Conservation (phyloP, 768 basidiomycete species). For the Mrakia hoshinonis region DNA sequence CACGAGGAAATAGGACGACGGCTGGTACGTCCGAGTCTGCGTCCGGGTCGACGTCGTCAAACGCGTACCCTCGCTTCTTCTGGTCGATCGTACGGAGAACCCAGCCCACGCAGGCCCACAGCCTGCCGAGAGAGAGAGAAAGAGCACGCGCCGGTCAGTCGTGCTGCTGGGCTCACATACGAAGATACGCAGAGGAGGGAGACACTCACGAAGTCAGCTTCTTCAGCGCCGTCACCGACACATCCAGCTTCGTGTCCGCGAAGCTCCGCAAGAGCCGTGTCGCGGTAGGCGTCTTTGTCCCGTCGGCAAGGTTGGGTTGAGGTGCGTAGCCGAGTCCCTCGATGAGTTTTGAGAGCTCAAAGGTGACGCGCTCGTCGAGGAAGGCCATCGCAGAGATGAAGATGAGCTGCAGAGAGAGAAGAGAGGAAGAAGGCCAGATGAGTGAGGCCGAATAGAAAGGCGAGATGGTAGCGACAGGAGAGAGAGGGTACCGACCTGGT, state of each 20-base stretch:
- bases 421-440: not conserved
- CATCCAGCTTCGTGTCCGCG: conserved; percentile 24
- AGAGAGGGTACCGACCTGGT: conserved; percentile 8
- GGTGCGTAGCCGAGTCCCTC: not conserved
- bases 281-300: conserved; percentile 26
- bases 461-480: not conserved
- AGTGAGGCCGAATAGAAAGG: not conserved
- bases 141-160: not conserved
- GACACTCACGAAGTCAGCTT: not conserved
- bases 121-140: not conserved
- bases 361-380: conserved; percentile 13
- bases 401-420: not conserved
- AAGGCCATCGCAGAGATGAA: conserved; percentile 29
- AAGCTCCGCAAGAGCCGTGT: conserved; percentile 16
- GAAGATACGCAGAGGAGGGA: not conserved
- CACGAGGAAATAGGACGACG: not conserved
- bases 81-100: conserved; percentile 29
- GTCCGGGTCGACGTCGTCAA: conserved; percentile 28
- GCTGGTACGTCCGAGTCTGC: not conserved
- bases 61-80: conserved; percentile 24
- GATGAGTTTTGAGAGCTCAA: not conserved
- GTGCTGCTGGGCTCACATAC: no score
- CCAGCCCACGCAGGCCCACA: conserved; percentile 29
- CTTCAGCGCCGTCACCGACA: conserved; percentile 21
- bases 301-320: not conserved